phyloP scores from a whole-genome alignment of 805 yeast species.

The Sugiyamaella qingdaonensis region DNA sequence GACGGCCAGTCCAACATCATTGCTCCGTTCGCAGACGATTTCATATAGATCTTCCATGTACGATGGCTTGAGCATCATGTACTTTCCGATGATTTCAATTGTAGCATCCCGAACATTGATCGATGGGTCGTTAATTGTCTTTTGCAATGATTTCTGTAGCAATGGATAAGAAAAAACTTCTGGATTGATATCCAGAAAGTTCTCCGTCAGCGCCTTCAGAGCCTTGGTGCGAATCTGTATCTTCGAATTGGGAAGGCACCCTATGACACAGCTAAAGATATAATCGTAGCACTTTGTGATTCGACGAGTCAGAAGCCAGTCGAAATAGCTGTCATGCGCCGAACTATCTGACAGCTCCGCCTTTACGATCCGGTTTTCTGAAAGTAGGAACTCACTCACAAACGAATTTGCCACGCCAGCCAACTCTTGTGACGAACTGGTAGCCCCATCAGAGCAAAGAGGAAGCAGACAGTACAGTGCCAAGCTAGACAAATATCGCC shows the following conservation, averaged over 20 bases:
- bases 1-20: slow-evolving; percentile 61
- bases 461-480: background rate
- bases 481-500: background rate
- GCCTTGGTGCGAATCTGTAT: slow-evolving; percentile 59
- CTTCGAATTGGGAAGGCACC: slow-evolving; percentile 46
- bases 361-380: background rate
- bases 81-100: slow-evolving; percentile 57
- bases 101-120: slow-evolving; percentile 75
- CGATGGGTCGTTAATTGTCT: slow-evolving; percentile 53
- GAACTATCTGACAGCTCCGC: background rate
- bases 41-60: slow-evolving; percentile 47
- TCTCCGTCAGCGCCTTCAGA: slow-evolving; percentile 51
- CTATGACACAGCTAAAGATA: slow-evolving; percentile 48
- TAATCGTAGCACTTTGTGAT: slow-evolving; percentile 41
- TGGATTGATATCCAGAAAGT: slow-evolving; percentile 51
- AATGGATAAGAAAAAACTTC: slow-evolving; percentile 45
- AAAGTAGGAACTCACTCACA: background rate
- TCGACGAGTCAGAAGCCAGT: slow-evolving; percentile 18
- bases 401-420: background rate
- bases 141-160: slow-evolving; percentile 50
- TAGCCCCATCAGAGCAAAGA: background rate
- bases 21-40: slow-evolving; percentile 44
- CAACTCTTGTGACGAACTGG: too few species aligned
- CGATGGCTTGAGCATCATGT: slow-evolving; percentile 42
- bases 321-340: slow-evolving; percentile 3